phyloP scores from a whole-genome alignment of 2,329 filamentous ascomycete genomes.

The Aspergillus sp. region DNA sequence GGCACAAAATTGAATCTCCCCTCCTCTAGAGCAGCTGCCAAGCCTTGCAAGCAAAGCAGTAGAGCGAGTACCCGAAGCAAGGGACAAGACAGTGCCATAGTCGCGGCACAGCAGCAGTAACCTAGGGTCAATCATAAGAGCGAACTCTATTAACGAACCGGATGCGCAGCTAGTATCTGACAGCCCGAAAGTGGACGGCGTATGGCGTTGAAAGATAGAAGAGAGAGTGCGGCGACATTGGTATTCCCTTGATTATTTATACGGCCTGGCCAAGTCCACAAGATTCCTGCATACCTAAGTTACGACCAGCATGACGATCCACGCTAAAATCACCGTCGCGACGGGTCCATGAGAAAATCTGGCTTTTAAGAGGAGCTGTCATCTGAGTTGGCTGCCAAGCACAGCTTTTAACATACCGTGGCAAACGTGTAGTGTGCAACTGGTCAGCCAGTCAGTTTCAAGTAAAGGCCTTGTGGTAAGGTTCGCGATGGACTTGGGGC shows the following conservation, averaged over 20 bases:
- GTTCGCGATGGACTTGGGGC: not conserved
- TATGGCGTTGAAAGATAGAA: not conserved
- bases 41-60: conserved; percentile 9
- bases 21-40: conserved; percentile 7
- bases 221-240: not conserved
- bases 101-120: conserved; percentile 3
- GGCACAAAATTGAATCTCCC: not conserved
- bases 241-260: conserved; percentile 6
- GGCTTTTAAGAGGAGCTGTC: not conserved
- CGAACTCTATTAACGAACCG: not conserved
- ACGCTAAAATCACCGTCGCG: conserved; percentile 18
- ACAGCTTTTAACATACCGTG: not conserved
- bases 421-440: too few species aligned
- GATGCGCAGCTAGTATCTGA: not conserved
- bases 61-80: not conserved
- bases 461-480: too few species aligned
- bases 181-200: not conserved
- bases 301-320: conserved; percentile 10
- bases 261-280: conserved; percentile 3
- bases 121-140: conserved; percentile 4
- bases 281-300: conserved; percentile 20
- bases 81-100: conserved; percentile 4
- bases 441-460: not conserved
- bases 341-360: conserved; percentile 15
- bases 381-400: not conserved